These are phyloP conservation scores for Phytomonas francai DNA, from an alignment of 208 protist genomes.

Conservation along the genomic window DNA sequence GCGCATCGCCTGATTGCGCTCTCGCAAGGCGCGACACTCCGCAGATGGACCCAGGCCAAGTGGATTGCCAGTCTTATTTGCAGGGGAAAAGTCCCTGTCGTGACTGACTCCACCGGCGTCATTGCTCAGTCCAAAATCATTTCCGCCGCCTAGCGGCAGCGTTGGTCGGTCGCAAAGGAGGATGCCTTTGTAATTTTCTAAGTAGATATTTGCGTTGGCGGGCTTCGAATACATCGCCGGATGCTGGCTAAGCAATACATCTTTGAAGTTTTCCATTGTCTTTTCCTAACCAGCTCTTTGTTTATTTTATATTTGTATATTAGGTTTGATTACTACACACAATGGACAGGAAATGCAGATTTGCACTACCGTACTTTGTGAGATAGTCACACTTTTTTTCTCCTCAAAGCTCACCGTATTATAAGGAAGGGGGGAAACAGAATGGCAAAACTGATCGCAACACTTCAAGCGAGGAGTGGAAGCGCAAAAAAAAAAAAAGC, in stretches of 20 bases:
- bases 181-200: constrained; percentile 92
- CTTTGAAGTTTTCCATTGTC: constrained; percentile 81
- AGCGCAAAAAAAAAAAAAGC: not conserved
- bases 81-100: constrained; percentile 45
- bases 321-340: not conserved
- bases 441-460: not conserved
- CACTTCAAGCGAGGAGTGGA: not conserved
- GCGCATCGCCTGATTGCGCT: constrained; percentile 33
- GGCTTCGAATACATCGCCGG: constrained; percentile 63
- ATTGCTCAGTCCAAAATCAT: not conserved
- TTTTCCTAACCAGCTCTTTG: not conserved
- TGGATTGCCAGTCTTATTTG: constrained; percentile 36
- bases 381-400: not conserved
- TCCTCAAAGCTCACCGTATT: not conserved
- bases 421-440: not conserved
- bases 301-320: not conserved
- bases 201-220: constrained; percentile 28
- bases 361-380: not conserved
- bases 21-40: constrained; percentile 37
- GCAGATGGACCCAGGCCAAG: constrained; percentile 57
- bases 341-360: not conserved
- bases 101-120: not conserved
- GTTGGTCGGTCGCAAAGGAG: constrained; percentile 74
- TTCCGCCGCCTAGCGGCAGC: constrained; percentile 15
- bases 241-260: constrained; percentile 83